Base-by-base conservation (phyloP, 2,329 filamentous ascomycete species). In the Cladophialophora exuberans region DNA sequence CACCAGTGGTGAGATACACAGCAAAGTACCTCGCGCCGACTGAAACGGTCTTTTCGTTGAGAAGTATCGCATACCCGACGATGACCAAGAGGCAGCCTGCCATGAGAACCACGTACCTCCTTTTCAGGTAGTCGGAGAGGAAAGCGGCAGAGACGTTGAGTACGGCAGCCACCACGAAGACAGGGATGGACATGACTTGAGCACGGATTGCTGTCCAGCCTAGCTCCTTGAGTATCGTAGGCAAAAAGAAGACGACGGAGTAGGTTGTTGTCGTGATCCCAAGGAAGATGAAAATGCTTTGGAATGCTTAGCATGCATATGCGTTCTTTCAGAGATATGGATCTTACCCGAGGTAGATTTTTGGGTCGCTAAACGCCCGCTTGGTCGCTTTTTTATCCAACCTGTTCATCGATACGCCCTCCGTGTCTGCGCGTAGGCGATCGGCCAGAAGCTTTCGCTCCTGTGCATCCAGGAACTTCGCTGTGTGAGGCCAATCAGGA, bases 401-500 rank as follows among this genome's bases (percentile, higher is more conserved):
- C 43, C 67, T 59, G 58, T 67, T 67, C 50, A 62, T 62, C 2
- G 59, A 64, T 2, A 58, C 61, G 18, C 52, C 61, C 25, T 60
- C 64, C 3, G 54, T 31, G 48, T 67, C 66, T 2, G 57, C 42
- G 0, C 58, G 66, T 41, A 72, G 62, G 11, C 57, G 60, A 6
- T 62, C 57, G 4, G 71, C 56, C 52, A 72, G 73, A 41, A 75
- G 68, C 52, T 72, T 71, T 4, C 71, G 64, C 43, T 69, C 54
- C 6, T 59, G 38, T 0, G 65, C 50, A 39, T 62, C 68, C 5
- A 63, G 47, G 51, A 67, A 58, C 13, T 58, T 66, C 10, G 67
- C 67, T 7, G 61, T 60, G 20, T 67, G 62, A 6, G 67, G 68
- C 66, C 64, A 69, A 54, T 69, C 67, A 2, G 62, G 65, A 30